Conservation (phyloP, 2,329 filamentous ascomycete genomes). For the Beauveria australis region DNA sequence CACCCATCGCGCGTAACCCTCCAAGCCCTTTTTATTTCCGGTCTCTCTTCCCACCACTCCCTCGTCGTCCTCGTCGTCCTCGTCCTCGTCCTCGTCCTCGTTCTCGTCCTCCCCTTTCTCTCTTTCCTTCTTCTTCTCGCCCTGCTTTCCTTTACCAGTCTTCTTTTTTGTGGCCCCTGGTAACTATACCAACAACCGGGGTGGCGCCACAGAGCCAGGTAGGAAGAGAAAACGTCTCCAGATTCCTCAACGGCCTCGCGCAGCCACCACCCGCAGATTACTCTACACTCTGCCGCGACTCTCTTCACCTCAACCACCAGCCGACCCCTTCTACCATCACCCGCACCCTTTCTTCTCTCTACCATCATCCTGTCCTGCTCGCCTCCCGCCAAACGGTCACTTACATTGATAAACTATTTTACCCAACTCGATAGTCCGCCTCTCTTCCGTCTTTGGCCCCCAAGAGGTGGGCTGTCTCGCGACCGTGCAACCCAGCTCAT, state of each 20-base stretch:
- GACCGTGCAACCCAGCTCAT: not conserved
- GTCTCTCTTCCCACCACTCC: constrained; percentile 1
- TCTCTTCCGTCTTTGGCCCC: not conserved
- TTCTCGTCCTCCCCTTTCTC: not conserved
- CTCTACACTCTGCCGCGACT: not conserved
- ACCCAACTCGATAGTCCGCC: not conserved
- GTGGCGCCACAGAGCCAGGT: not conserved
- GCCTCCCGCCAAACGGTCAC: not conserved
- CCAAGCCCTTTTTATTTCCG: constrained; percentile 8
- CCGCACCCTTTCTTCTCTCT: not conserved
- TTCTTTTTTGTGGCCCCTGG: not conserved
- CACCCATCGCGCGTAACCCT: constrained; percentile 2
- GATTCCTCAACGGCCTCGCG: constrained; percentile 3
- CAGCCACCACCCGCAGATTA: not conserved
- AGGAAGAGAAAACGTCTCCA: not conserved
- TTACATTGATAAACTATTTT: not conserved
- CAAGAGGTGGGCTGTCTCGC: constrained; percentile 6
- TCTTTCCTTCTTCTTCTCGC: not conserved
- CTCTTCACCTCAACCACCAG: not conserved
- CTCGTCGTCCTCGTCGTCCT: not conserved
- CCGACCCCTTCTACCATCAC: not conserved
- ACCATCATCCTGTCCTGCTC: not conserved
- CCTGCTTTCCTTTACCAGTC: not conserved
- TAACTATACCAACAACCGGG: not conserved
- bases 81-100: not conserved